Evolutionary conservation across 192 early-diverging fungal species (phyloP), one percentile per base, ranked within the genome.

Genomic region (Linnemannia exigua): DNA sequence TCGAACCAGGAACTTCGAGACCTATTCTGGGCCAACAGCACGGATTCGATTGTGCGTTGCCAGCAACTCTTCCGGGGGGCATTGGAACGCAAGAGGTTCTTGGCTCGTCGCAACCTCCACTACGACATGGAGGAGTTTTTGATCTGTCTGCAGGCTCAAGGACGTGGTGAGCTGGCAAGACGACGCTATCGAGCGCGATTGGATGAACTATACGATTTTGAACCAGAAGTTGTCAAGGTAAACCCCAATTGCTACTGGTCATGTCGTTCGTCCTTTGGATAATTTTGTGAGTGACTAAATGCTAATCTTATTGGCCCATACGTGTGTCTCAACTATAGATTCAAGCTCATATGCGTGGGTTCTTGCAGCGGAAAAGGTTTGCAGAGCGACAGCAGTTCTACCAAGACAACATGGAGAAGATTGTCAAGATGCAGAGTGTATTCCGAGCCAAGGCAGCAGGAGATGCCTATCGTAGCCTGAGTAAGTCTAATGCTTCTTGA

Each of bases 341-440:
- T 17, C 94, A 98, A 94, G 94, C 96, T 2, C 85, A 89, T 66
- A 78, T 89, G 47, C 90, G 93, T 33, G 95, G 94, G 0, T 91
- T 90, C 35, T 88, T 95, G 20, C 92, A 92, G 51, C 91, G 95
- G 33, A 88, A 88, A 72, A 91, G 88, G 28, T 91, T 94, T 76
- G 79, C 92, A 28, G 89, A 93, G 20, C 90, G 89, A 22, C 87
- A 90, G 19, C 85, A 91, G 14, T 92, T 93, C 72, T 92, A 92
- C 75, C 74, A 89, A 35, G 88, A 89, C 70, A 95, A 98, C 71
- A 87, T 92, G 48, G 91, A 94, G 33, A 93, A 92, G 47, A 92
- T 98, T 75, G 90, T 95, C 76, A 97, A 97, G 89, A 92, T 95
- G 67, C 95, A 97, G 79, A 87, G 92, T 20, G 63, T 90, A 35